These are phyloP conservation scores for Candida golubevii DNA, from an alignment of 805 yeast genomes.

Conservation along the genomic window DNA sequence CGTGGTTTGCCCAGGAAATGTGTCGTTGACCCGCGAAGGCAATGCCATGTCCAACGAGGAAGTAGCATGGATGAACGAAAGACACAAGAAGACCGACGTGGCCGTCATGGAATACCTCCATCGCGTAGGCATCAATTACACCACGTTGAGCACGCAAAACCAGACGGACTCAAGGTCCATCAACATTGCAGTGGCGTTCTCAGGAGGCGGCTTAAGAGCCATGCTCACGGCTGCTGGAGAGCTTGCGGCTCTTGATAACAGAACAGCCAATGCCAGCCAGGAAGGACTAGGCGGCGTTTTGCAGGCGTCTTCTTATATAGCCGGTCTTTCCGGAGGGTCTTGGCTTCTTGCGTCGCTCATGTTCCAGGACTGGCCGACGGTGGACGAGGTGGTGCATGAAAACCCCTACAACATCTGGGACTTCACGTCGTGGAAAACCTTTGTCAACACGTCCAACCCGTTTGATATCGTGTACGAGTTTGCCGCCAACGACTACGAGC, in stretches of 20 bases:
- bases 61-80: constrained; percentile 44
- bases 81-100: constrained; percentile 12
- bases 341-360: constrained; percentile 74
- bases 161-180: constrained; percentile 7
- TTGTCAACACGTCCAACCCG: constrained; percentile 22
- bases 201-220: constrained; percentile 36
- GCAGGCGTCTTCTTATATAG: constrained; percentile 63
- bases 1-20: constrained; percentile 46
- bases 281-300: constrained; percentile 66
- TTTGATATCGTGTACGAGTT: constrained; percentile 18
- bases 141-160: not conserved
- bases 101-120: constrained; percentile 12
- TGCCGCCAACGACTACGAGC: constrained; percentile 20
- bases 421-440: constrained; percentile 24
- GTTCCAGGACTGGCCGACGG: constrained; percentile 67
- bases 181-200: constrained; percentile 29
- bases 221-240: constrained; percentile 28
- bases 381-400: constrained; percentile 49
- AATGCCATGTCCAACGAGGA: constrained; percentile 44
- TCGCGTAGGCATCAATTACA: constrained; percentile 9
- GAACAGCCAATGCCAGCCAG: constrained; percentile 18
- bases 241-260: constrained; percentile 17
- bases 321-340: constrained; percentile 82
- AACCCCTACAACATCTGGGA: constrained; percentile 34
- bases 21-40: constrained; percentile 45